Percentiles rank a stretch among this genome's conserved stretches.
phyloP scores from a whole-genome alignment of 306 rosid genomes.

The Dalbergia cultrata region DNA sequence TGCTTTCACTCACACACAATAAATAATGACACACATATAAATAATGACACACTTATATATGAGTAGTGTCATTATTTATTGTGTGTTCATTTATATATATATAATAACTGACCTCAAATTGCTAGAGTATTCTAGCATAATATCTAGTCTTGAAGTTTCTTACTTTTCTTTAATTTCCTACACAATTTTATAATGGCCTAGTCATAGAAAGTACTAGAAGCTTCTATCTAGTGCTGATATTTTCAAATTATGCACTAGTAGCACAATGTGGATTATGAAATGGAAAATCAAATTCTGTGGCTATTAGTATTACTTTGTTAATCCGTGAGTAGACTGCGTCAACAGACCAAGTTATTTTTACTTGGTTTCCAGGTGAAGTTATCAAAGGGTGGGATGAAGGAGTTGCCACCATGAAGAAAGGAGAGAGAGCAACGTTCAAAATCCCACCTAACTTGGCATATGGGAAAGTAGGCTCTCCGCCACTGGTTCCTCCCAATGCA shows the following conservation, averaged over 20 bases:
- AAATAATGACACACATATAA: too few species aligned
- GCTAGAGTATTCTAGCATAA: too few species aligned
- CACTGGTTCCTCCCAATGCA: constrained; percentile 65
- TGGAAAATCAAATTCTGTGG: constrained; percentile 5
- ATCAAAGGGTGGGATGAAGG: constrained; percentile 81
- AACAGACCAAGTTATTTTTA: constrained; percentile 12
- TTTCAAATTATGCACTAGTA: not conserved
- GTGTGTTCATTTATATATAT: too few species aligned
- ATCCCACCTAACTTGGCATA: constrained; percentile 73
- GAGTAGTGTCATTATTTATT: too few species aligned
- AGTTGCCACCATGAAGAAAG: constrained; percentile 69
- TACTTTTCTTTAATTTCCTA: too few species aligned
- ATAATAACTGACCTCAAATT: too few species aligned
- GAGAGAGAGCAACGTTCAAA: constrained; percentile 74
- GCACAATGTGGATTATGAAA: constrained; percentile 9
- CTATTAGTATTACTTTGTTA: not conserved
- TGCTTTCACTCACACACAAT: too few species aligned
- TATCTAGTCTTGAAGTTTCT: too few species aligned
- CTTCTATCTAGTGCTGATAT: too few species aligned
- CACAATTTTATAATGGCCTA: too few species aligned
- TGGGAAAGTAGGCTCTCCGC: constrained; percentile 66
- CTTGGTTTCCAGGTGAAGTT: constrained; percentile 62
- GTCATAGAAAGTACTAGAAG: too few species aligned
- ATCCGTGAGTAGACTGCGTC: not conserved
- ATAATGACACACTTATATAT: too few species aligned